phyloP scores from a whole-genome alignment of 345 rosid genomes.

The Eucalyptus regnans region DNA sequence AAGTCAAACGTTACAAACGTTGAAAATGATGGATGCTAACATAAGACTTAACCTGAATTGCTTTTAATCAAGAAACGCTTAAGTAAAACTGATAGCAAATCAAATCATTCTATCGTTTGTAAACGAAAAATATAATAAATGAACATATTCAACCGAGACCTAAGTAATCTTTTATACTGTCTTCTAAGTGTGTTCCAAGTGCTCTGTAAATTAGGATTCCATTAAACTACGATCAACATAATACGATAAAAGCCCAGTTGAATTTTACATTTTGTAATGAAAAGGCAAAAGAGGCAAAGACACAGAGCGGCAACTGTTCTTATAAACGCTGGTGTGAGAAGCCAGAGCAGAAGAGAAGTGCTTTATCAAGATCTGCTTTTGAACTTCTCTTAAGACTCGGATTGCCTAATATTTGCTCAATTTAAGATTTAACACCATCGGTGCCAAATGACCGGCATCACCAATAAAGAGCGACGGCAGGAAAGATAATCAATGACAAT shows the following conservation, averaged over 20 bases:
- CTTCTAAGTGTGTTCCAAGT: background rate
- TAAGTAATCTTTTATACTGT: background rate
- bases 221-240: background rate
- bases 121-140: background rate
- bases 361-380: background rate
- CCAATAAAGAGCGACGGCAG: background rate
- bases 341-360: background rate
- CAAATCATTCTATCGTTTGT: background rate
- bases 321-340: background rate
- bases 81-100: background rate
- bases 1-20: background rate
- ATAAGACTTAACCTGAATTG: background rate
- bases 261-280: background rate
- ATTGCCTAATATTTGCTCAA: background rate
- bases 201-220: background rate
- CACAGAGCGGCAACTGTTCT: background rate
- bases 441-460: background rate
- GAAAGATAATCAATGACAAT: background rate
- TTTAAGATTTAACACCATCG: background rate
- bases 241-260: background rate
- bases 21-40: background rate
- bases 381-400: background rate
- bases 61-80: background rate
- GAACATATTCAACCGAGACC: background rate
- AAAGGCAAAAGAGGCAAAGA: background rate